A percentile compares a stretch with the other conserved stretches of the same genome.
Evolutionary conservation across 345 rosid genomes (phyloP).

Genomic region (Pistacia integerrima): DNA sequence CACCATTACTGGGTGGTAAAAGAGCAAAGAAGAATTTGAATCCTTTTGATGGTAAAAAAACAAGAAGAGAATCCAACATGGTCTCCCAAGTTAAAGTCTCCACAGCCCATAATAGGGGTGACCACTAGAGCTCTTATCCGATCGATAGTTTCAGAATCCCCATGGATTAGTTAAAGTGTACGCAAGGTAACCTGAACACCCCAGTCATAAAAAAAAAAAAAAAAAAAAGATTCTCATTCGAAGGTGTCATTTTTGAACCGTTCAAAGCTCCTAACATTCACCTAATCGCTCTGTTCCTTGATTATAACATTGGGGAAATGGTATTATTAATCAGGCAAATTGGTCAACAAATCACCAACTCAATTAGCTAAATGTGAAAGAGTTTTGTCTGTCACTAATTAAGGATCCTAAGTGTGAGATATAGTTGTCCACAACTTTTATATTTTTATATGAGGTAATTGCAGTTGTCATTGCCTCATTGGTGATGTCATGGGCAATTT

Average conservation of each 20-base stretch:
- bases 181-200: no score
- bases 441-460: background rate
- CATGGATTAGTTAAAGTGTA: no score
- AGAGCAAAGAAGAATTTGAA: no score
- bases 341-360: background rate
- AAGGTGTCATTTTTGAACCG: background rate
- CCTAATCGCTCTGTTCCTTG: background rate
- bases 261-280: background rate
- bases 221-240: no score
- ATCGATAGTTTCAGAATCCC: no score
- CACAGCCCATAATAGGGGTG: no score
- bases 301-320: background rate
- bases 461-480: background rate
- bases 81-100: no score
- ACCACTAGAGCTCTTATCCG: no score
- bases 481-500: background rate
- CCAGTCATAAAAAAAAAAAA: no score
- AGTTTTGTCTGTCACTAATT: background rate
- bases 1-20: no score
- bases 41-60: no score
- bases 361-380: background rate
- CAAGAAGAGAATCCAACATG: no score
- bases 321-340: background rate
- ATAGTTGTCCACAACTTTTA: background rate
- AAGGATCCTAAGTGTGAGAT: background rate